These are phyloP conservation scores for Colletotrichum karsti DNA, from an alignment of 2,329 filamentous ascomycete genomes.

Conservation along the genomic window DNA sequence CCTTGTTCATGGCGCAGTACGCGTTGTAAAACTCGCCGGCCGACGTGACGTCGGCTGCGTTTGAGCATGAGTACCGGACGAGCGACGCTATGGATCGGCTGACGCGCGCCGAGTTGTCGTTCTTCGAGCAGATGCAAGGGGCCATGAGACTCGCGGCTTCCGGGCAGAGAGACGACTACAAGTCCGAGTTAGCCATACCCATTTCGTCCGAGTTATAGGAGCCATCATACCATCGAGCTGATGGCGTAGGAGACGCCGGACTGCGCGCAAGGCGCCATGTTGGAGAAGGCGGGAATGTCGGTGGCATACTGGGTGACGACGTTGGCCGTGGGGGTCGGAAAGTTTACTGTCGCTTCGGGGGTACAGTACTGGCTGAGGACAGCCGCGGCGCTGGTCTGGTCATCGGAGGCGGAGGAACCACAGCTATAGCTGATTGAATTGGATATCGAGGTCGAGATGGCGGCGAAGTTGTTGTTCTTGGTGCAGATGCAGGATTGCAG, in stretches of 20 bases:
- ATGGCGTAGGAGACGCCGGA: constrained; percentile 49
- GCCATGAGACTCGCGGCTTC: constrained; percentile 50
- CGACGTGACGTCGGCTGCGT: constrained; percentile 55
- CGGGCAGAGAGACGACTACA: constrained; percentile 41
- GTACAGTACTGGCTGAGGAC: constrained; percentile 59
- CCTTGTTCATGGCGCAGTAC: constrained; percentile 60
- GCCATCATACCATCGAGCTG: constrained; percentile 39
- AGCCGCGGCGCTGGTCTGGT: constrained; percentile 54
- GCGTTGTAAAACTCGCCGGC: constrained; percentile 59
- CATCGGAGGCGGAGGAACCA: constrained; percentile 54
- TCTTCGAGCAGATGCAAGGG: constrained; percentile 61
- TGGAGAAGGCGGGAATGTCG: constrained; percentile 52
- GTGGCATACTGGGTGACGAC: constrained; percentile 57
- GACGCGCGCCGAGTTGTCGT: constrained; percentile 53
- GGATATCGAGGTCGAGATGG: constrained; percentile 48
- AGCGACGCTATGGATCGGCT: constrained; percentile 52
- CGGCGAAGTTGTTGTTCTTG: constrained; percentile 50
- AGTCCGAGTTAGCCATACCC: background rate
- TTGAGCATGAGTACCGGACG: constrained; percentile 54
- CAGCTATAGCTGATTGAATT: constrained; percentile 51
- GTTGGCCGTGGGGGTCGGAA: constrained; percentile 50
- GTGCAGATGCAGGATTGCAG: constrained; percentile 63
- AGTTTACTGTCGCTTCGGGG: constrained; percentile 46
- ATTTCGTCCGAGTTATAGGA: background rate
- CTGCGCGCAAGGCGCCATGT: constrained; percentile 54